Base-by-base conservation (phyloP, 306 rosid species). In the Rubus parviflorus region DNA sequence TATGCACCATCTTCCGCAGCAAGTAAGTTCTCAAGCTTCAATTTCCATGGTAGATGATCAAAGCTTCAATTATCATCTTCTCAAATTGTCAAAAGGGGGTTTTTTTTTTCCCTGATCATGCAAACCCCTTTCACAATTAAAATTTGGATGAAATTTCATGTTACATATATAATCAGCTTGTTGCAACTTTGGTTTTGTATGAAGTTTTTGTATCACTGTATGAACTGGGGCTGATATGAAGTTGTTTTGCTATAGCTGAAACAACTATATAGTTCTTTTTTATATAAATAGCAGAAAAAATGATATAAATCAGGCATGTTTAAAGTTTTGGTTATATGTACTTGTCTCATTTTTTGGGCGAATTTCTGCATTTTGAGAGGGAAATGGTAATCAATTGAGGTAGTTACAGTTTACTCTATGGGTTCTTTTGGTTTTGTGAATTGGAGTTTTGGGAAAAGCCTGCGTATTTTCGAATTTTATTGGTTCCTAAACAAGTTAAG, bases 1-100 rank as follows among this genome's bases (percentile, higher is more conserved):
- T 68, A 0, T 63, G 41, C 77, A 54, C 51, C 76, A 37, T 76
- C 57, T 72, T 72, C 78, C 47, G 3, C 75, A 49, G 67, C 79
- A 73, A 70, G 88, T 85, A 75, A 87, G 86, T 72, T 82, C 70
- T 80, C n/a, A 77, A 47, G 78, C 80, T 72, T 85, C 78, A 30
- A 61, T 71, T 73, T 75, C 16, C 38, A 54, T 23, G 45, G 2
- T 11, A 75, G 17, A 70, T 53, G 63, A 76, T 76, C 81, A 20
- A 42, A 42, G 20, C 46, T 51, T 71, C 25, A 11, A 15, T 56
- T 52, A 3, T 37, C 49, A 4, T 46, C 15, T 63, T 60, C 25
- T 9, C 14, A 37, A 38, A 16, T 19, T 58, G 7, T 38, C 56
- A 62, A 67, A 53, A 68, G 80, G 70, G 72, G 60, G 77, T 15